A percentile compares a stretch with the other conserved stretches of the same genome.
These are phyloP conservation scores for Calonectria pseudoreteaudii DNA, from an alignment of 2,329 filamentous ascomycete species.

Conservation along the genomic window DNA sequence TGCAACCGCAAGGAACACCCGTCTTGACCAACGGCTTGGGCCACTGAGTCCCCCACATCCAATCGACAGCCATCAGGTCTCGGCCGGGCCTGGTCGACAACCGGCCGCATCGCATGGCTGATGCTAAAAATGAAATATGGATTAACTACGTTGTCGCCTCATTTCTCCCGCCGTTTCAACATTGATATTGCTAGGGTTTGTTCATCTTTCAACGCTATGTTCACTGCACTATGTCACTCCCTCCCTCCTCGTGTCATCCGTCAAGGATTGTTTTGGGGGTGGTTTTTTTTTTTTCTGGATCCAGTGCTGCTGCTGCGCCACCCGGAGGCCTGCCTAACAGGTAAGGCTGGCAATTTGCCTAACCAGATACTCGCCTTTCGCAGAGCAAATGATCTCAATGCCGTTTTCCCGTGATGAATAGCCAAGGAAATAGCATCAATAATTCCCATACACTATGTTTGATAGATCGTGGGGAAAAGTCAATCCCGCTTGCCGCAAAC, in stretches of 20 bases:
- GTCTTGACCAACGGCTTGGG: background rate
- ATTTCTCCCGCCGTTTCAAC: background rate
- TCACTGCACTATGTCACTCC: background rate
- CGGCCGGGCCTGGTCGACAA: background rate
- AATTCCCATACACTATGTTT: background rate
- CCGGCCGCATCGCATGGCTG: background rate
- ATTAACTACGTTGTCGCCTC: background rate
- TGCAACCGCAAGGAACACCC: background rate
- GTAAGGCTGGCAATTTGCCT: constrained; percentile 8
- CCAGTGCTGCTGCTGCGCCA: constrained; percentile 10
- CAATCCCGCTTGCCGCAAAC: background rate
- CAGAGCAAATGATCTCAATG: background rate
- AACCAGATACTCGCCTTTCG: constrained; percentile 7
- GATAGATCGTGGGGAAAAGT: background rate
- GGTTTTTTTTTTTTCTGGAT: background rate
- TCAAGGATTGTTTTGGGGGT: background rate
- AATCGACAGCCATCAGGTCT: background rate
- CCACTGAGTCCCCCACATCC: background rate
- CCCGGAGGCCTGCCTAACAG: constrained; percentile 11
- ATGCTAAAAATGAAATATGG: background rate
- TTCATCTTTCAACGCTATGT: background rate
- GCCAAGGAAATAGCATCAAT: background rate
- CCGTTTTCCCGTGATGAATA: background rate
- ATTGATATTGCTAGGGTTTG: background rate
- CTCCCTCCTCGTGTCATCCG: background rate